These are phyloP conservation scores for Aspergillus alliaceus DNA, from an alignment of 2,329 filamentous ascomycete species.

Conservation along the genomic window DNA sequence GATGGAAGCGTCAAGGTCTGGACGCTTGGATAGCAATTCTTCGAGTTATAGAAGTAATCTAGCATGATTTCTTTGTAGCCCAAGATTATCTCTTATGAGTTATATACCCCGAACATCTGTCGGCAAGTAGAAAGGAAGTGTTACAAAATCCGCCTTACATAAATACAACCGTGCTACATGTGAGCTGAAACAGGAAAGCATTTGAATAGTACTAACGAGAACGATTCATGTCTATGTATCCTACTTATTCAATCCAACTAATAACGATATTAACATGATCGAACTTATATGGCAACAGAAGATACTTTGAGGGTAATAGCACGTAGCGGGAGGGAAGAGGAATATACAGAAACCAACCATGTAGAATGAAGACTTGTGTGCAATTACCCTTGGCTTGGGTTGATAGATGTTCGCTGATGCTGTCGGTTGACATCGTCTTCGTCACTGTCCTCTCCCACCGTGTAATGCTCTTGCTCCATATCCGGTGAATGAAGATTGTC, in stretches of 20 bases:
- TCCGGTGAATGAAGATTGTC: conserved; percentile 52
- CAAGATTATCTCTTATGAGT: background rate
- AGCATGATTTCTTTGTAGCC: background rate
- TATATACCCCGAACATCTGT: background rate
- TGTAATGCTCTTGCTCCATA: conserved; percentile 43
- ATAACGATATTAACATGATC: background rate
- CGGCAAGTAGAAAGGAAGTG: background rate
- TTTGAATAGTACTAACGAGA: background rate
- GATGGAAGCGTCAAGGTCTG: conserved; percentile 86
- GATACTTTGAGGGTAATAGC: background rate
- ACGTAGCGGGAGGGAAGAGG: conserved; percentile 1
- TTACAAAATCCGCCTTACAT: background rate
- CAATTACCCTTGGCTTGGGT: conserved; percentile 5
- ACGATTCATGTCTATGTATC: conserved; percentile 3
- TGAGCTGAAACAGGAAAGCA: background rate
- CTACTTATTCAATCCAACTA: background rate
- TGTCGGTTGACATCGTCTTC: conserved; percentile 29
- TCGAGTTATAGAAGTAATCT: background rate
- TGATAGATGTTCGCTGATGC: conserved; percentile 9
- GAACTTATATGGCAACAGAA: background rate
- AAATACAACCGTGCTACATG: background rate
- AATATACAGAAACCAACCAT: conserved; percentile 7
- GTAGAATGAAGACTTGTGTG: conserved; percentile 3
- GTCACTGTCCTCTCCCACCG: conserved; percentile 49
- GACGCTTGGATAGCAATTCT: conserved; percentile 50